Base-by-base conservation (phyloP, 306 rosid species). In the Psophocarpus tetragonolobus region DNA sequence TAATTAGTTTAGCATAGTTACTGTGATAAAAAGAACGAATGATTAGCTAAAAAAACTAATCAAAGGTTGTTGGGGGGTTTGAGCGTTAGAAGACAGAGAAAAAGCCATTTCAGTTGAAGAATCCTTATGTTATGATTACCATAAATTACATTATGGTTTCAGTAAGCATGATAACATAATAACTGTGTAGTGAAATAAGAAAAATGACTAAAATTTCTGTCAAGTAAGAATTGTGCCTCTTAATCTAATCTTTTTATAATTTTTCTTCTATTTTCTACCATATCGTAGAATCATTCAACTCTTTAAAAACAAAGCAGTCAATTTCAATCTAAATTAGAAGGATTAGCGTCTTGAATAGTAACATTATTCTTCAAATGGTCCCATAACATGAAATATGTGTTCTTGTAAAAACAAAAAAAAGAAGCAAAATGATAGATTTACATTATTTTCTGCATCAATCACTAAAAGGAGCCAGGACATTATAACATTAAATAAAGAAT, bases 61-160 rank as follows among this genome's bases (percentile, higher is more conserved):
- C 44, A 51, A 70, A 33, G 21, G 63, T 50, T 54, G 5, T n/a
- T 26, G 35, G 17, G 36, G 45, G 29, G 14, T 33, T 38, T n/a
- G 36, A 20, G 74, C 35, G 69, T 41, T 41, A 11, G 26, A 77
- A 54, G 42, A 78, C 42, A 23, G 32, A 77, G 74, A 51, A n/a
- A 77, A 11, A 20, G 24, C 9, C 41, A 76, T 21, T 41, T 60
- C 11, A 27, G 41, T 29, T 29, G 39, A 27, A 60, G 41, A 60
- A 9, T 6, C 21, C 39, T 24, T 29, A 29, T 13, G 10, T 24
- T 24, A 21, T 24, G 71, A 48, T 47, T 18, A 8, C 63, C 47
- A 51, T 17, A 75, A 75, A 18, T 4, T 21, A 54, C 33, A 8
- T 50, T 45, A 57, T 44, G 30, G 27, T 29, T 78, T 44, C 21